Evolutionary conservation across 495 filamentous ascomycete genomes (phyloP), one percentile per base, ranked within the genome.

Genomic region (Podospora appendiculata): DNA sequence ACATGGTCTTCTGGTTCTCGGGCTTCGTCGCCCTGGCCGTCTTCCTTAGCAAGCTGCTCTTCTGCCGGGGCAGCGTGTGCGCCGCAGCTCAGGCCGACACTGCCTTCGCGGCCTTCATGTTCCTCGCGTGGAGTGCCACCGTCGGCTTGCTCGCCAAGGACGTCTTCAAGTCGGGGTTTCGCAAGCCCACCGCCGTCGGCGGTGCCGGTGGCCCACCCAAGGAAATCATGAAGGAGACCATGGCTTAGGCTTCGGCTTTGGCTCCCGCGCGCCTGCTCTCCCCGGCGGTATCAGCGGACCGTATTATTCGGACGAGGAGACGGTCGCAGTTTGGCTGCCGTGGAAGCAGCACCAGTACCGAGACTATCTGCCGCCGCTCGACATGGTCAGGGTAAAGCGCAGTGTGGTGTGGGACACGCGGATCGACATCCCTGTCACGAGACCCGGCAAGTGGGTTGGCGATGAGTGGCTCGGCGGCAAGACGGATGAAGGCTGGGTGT

Each of bases 1-100:
- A 88, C 48, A 79, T 80, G 66, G 68, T 91, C 48, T 88, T 93
- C 74, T 92, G 86, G 86, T 86, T 95, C 68, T 75, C 82, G 1
- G 87, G 87, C 35, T 90, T 86, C 64, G 76, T 90, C 60, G 86
- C 87, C 0, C 70, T 90, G 17, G 77, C 79, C 6, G 82, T 81
- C 6, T 84, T 83, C 65, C 67, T 92, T 44, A 72, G 73, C 47
- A 63, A 77, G 39, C 66, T 79, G 32, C 65, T 72, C 58, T 77
- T 76, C 67, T 80, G 78, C 67, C 67, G 70, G 17, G 77, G 76
- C 38, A 63, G 59, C 42, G 74, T 77, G 6, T 80, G 78, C 65
- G 62, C 60, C 14, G 66, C 71, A 7, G 76, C 74, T 7, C 71
- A 69, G 39, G 77, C 76, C 18, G 67, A 70, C 53, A 65, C 70